phyloP scores from a whole-genome alignment of 257 asterid genomes.

The Phtheirospermum japonicum region DNA sequence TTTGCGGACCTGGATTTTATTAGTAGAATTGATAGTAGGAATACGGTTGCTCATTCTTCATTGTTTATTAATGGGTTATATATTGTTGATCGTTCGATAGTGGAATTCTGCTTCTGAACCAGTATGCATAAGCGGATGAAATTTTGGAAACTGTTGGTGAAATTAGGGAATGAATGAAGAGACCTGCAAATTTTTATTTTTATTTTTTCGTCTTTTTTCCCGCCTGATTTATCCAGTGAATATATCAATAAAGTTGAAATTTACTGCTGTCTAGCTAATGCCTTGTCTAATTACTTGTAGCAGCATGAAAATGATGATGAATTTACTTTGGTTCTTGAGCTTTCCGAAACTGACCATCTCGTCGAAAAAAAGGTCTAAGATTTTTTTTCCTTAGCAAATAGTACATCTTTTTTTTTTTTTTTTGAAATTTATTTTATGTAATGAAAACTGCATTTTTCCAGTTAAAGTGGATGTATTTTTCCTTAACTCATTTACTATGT shows the following conservation, averaged over 20 bases:
- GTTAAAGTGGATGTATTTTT: background rate
- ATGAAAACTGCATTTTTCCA: slow-evolving; percentile 12
- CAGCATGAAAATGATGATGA: slow-evolving; percentile 48
- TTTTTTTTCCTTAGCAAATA: background rate
- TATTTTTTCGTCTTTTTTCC: no score
- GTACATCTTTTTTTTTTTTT: background rate
- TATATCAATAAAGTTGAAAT: slow-evolving; percentile 2
- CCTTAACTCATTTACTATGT: slow-evolving; percentile 14
- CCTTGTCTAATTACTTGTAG: slow-evolving; percentile 23
- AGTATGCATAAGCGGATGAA: background rate
- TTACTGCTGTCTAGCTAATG: slow-evolving; percentile 13
- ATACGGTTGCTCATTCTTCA: background rate
- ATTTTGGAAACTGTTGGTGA: background rate
- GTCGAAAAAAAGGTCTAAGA: slow-evolving; percentile 59
- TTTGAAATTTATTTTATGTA: background rate
- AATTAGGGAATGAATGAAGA: background rate
- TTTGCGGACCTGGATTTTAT: slow-evolving; percentile 13
- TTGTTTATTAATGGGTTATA: background rate
- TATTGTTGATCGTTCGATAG: background rate
- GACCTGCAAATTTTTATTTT: background rate
- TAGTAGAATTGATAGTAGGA: background rate
- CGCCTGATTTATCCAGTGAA: background rate
- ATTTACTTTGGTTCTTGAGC: slow-evolving; percentile 49
- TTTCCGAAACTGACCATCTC: slow-evolving; percentile 57
- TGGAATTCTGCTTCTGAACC: background rate